Evolutionary conservation across 1,139 yeast species (phyloP).

Genomic region (Kazachstania sp.): DNA sequence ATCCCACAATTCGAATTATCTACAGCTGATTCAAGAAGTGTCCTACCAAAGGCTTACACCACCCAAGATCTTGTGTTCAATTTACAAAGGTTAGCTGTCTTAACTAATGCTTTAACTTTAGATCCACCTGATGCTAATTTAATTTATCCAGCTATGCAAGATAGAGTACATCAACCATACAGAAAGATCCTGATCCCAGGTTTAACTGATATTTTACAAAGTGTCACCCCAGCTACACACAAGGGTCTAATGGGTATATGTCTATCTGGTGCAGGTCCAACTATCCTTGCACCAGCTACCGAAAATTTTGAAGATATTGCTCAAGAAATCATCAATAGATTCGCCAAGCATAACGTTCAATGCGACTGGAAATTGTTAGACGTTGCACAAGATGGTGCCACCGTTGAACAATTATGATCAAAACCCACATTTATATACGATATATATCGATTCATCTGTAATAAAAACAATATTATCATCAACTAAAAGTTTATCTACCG

Average conservation of each 20-base stretch:
- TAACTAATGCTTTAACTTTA: conserved; percentile 76
- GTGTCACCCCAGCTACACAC: conserved; percentile 73
- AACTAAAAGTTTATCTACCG: too few relatives aligned
- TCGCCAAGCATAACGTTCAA: conserved; percentile 54
- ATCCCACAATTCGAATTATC: conserved; percentile 92
- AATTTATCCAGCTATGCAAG: conserved; percentile 94
- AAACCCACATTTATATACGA: not conserved
- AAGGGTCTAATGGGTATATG: conserved; percentile 90
- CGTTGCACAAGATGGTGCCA: conserved; percentile 83
- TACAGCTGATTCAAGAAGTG: conserved; percentile 85
- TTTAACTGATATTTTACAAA: conserved; percentile 65
- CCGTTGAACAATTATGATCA: conserved; percentile 23
- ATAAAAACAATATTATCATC: too few relatives aligned
- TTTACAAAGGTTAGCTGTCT: conserved; percentile 65
- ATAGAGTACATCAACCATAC: conserved; percentile 92
- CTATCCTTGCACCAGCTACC: conserved; percentile 88
- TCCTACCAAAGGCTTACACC: conserved; percentile 72
- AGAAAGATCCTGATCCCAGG: conserved; percentile 89
- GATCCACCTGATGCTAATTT: conserved; percentile 73
- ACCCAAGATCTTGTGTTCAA: conserved; percentile 82
- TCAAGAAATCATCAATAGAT: conserved; percentile 57
- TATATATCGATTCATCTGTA: not conserved
- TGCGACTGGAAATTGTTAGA: conserved; percentile 81
- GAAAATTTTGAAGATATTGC: conserved; percentile 83
- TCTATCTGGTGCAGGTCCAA: conserved; percentile 96